A percentile compares a stretch with the other conserved stretches of the same genome.
Evolutionary conservation across 352 stramenopile genomes (phyloP).

Genomic region (Globisporangium irregulare): DNA sequence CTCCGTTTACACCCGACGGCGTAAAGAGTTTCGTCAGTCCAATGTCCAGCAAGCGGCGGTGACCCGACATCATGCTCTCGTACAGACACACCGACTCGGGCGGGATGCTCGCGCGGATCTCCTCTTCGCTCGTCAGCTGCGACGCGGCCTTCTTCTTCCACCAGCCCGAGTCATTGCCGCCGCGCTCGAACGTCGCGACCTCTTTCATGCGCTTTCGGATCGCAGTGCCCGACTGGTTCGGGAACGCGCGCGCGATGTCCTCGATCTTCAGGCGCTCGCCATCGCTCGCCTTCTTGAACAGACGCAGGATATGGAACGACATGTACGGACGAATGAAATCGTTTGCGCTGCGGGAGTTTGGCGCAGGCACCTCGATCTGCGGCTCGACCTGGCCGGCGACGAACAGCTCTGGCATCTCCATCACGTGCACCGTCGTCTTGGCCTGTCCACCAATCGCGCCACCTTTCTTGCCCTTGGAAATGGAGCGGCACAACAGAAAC

Average conservation of each 20-base stretch:
- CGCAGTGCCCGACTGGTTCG: slow-evolving; percentile 75
- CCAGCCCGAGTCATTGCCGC: slow-evolving; percentile 78
- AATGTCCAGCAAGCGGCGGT: slow-evolving; percentile 72
- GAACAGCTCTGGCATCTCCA: slow-evolving; percentile 76
- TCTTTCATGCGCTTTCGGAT: slow-evolving; percentile 88
- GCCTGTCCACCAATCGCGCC: slow-evolving; percentile 22
- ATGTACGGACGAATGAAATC: slow-evolving; percentile 87
- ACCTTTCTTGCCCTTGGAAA: slow-evolving; percentile 76
- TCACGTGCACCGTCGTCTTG: slow-evolving; percentile 73
- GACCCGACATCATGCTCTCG: slow-evolving; percentile 87
- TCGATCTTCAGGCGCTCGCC: slow-evolving; percentile 82
- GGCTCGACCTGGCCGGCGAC: slow-evolving; percentile 78
- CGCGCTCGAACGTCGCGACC: slow-evolving; percentile 80
- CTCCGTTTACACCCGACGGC: slow-evolving; percentile 61
- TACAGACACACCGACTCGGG: slow-evolving; percentile 84
- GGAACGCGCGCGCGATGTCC: slow-evolving; percentile 76
- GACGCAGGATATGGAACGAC: slow-evolving; percentile 79
- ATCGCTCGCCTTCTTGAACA: slow-evolving; percentile 84
- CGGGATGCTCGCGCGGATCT: slow-evolving; percentile 67
- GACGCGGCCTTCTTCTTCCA: slow-evolving; percentile 78
- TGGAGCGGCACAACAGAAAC: slow-evolving; percentile 67
- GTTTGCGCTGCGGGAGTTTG: slow-evolving; percentile 77
- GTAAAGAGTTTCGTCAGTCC: slow-evolving; percentile 81
- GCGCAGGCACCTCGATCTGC: slow-evolving; percentile 78
- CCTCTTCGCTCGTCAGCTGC: slow-evolving; percentile 69